Base-by-base conservation (phyloP, 1,139 yeast species). In the Nakaseomyces glabratus region DNA sequence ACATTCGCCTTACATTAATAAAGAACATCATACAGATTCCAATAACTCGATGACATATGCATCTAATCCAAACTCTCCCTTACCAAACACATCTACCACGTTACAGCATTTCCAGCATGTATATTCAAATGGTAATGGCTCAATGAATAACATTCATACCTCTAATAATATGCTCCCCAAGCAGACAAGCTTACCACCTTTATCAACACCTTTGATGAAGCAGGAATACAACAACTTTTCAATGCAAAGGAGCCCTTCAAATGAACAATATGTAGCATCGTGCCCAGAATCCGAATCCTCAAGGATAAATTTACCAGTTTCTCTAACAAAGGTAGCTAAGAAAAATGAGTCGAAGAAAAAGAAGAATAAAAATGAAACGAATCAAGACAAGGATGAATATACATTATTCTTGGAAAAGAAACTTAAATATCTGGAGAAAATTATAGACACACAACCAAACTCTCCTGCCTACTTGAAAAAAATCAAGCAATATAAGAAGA, bases 361-460 rank as follows among this genome's bases (percentile, higher is more conserved):
- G n/a, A 17, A 11, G 15, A 15, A 19, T 6, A 10, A 25, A 5
- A 18, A 26, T n/a, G 21, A 26, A 15, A 15, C 6, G 8, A 30
- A 15, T 20, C 31, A 17, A 9, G 33, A 26, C 11, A 69, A 67
- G 46, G 73, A 71, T 42, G 76, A 71, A 21, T 73, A 73, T 43
- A 71, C 77, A 1, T 35, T 60, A 11, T 62, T 69, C 47, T 47
- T 74, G 34, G 80, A 74, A 45, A 67, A 65, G 36, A 70, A 69
- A 45, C 61, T 74, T 15, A 62, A 61, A 35, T 65, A 62, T 36
- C 48, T 74, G 33, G 78, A 74, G 41, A 63, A 60, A 33, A 36
- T 68, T 17, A 46, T 70, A 31, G 58, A 54, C 23, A 41, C 53
- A 25, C 58, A 60, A 12, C 53, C 57, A 4, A 54, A 48, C 12